phyloP scores from a whole-genome alignment of 129 eudicot genomes.

The Oenanthe sinensis region DNA sequence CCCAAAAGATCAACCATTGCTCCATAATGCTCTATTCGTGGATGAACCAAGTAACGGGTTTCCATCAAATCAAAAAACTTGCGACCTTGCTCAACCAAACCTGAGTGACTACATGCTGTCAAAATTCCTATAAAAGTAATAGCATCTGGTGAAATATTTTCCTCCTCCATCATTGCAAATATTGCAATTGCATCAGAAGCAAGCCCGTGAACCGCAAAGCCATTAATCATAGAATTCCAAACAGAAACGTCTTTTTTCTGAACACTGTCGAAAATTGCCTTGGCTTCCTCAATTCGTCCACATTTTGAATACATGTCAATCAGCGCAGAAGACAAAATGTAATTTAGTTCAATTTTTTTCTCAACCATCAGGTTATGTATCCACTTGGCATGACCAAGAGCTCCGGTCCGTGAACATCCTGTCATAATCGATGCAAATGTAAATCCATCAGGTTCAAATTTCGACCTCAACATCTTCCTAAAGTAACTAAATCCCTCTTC shows the following conservation, averaged over 20 bases:
- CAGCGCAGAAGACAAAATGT: constrained; percentile 56
- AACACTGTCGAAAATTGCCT: constrained; percentile 34
- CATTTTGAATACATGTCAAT: constrained; percentile 86
- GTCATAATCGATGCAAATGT: constrained; percentile 68
- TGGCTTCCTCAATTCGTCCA: constrained; percentile 58
- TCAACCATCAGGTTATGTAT: constrained; percentile 48
- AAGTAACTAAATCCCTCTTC: constrained; percentile 53
- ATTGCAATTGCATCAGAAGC: constrained; percentile 58
- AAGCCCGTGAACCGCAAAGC: constrained; percentile 80
- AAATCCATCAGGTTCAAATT: constrained; percentile 67
- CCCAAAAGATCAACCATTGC: constrained; percentile 82
- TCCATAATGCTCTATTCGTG: constrained; percentile 83
- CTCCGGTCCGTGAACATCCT: constrained; percentile 70
- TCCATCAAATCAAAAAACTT: constrained; percentile 57
- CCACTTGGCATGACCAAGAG: constrained; percentile 65
- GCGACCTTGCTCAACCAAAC: constrained; percentile 62
- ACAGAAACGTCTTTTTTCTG: constrained; percentile 45
- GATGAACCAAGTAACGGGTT: constrained; percentile 40
- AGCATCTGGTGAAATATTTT: constrained; percentile 49
- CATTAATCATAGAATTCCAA: constrained; percentile 90
- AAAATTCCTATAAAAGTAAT: constrained; percentile 69
- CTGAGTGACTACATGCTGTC: constrained; percentile 79
- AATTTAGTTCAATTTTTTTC: constrained; percentile 45
- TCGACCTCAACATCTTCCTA: constrained; percentile 46
- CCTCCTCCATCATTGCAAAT: constrained; percentile 47